A percentile compares a stretch with the other conserved stretches of the same genome.
Conservation (phyloP, 257 asterid species). For the Solanum chiquidenum region DNA sequence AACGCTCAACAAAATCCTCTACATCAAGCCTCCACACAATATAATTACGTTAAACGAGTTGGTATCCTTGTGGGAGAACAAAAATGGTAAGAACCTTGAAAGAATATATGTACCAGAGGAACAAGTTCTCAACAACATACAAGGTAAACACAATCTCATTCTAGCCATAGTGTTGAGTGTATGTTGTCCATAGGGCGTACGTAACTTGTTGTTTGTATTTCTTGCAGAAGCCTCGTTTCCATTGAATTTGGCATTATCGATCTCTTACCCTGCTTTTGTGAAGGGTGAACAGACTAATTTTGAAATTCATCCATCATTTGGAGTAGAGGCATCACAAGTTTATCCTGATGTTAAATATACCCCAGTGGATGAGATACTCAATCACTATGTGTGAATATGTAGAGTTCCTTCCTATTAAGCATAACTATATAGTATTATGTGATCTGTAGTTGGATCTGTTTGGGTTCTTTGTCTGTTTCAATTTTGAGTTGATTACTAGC, state of each 20-base stretch:
- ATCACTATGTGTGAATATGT: slow-evolving; percentile 11
- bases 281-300: slow-evolving; percentile 57
- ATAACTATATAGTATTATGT: background rate
- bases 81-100: slow-evolving; percentile 51
- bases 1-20: slow-evolving; percentile 50
- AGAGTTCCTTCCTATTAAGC: background rate
- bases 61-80: slow-evolving; percentile 65
- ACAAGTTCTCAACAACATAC: slow-evolving; percentile 39
- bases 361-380: slow-evolving; percentile 41
- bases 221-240: slow-evolving; percentile 46
- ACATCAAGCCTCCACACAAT: slow-evolving; percentile 48
- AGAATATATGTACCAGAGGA: slow-evolving; percentile 44
- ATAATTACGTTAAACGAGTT: slow-evolving; percentile 37
- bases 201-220: background rate
- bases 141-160: slow-evolving; percentile 21
- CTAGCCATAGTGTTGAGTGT: too few relatives aligned
- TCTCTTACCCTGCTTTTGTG: slow-evolving; percentile 38
- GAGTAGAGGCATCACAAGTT: slow-evolving; percentile 48
- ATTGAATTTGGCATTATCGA: slow-evolving; percentile 22
- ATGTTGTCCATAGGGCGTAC: too few relatives aligned
- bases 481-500: background rate
- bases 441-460: background rate
- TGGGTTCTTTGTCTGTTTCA: background rate
- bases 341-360: slow-evolving; percentile 69
- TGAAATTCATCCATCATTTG: slow-evolving; percentile 44